A percentile compares a stretch with the other conserved stretches of the same genome.
Conservation (phyloP, 495 filamentous ascomycete species). For the Penicillium riverlandense region DNA sequence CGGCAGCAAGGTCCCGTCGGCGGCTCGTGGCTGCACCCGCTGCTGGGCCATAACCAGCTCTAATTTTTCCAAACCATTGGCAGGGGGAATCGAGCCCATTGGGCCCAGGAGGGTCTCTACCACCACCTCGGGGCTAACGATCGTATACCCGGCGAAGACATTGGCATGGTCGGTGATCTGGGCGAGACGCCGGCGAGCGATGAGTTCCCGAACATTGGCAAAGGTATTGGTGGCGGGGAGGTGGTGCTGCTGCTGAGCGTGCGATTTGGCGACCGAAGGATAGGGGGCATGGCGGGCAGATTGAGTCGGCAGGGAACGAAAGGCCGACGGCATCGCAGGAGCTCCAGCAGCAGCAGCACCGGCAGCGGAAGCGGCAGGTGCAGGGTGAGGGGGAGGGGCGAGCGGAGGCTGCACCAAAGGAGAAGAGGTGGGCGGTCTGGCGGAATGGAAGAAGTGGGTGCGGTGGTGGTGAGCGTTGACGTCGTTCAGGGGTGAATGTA, state of each 20-base stretch:
- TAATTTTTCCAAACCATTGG: conserved; percentile 39
- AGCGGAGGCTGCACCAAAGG: conserved; percentile 28
- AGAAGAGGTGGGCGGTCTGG: conserved; percentile 28
- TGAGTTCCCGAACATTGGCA: conserved; percentile 42
- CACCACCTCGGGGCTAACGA: conserved; percentile 41
- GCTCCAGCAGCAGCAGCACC: conserved; percentile 31
- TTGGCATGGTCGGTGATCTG: conserved; percentile 47
- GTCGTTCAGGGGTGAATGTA: conserved; percentile 10
- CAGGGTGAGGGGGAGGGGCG: conserved; percentile 29
- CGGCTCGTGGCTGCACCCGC: conserved; percentile 37
- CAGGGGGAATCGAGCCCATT: conserved; percentile 39
- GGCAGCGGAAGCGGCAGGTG: conserved; percentile 20
- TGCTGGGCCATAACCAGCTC: conserved; percentile 44
- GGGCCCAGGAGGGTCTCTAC: conserved; percentile 41
- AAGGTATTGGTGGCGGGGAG: conserved; percentile 38
- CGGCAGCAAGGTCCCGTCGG: conserved; percentile 35
- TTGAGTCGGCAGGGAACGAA: conserved; percentile 38
- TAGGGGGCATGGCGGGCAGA: conserved; percentile 38
- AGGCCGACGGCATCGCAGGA: conserved; percentile 46
- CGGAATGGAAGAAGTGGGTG: conserved; percentile 1
- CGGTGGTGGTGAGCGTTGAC: conserved; percentile 19
- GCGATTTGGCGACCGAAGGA: conserved; percentile 34
- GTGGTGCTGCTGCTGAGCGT: conserved; percentile 30
- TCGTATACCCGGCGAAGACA: conserved; percentile 41
- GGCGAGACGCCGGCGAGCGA: conserved; percentile 40